phyloP scores from a whole-genome alignment of 352 stramenopile species.

The Saprolegnia parasitica region DNA sequence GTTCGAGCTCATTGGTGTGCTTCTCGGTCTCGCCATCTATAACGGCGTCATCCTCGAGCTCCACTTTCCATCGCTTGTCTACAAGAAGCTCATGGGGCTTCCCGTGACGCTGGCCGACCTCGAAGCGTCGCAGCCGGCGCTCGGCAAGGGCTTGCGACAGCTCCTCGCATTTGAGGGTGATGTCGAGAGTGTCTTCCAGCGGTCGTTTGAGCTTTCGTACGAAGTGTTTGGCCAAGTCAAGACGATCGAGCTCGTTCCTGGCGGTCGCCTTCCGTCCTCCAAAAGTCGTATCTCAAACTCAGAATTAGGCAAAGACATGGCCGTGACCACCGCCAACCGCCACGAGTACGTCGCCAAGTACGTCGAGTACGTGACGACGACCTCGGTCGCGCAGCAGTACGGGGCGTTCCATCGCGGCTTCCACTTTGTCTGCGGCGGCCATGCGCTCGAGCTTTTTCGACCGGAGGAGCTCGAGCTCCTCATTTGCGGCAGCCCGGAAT shows the following conservation, averaged over 20 bases:
- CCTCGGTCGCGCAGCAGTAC: slow-evolving; percentile 57
- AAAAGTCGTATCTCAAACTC: background rate
- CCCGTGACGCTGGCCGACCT: slow-evolving; percentile 52
- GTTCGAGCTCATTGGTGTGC: slow-evolving; percentile 80
- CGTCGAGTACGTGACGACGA: slow-evolving; percentile 66
- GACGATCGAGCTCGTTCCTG: slow-evolving; percentile 66
- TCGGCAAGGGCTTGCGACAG: slow-evolving; percentile 60
- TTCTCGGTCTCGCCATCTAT: slow-evolving; percentile 79
- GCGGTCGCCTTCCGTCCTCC: slow-evolving; percentile 32
- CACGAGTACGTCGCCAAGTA: slow-evolving; percentile 71
- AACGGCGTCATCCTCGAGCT: slow-evolving; percentile 81
- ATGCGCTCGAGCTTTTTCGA: slow-evolving; percentile 73
- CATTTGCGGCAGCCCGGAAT: slow-evolving; percentile 64
- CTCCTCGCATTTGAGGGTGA: slow-evolving; percentile 64
- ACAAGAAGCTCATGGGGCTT: slow-evolving; percentile 75
- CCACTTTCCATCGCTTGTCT: slow-evolving; percentile 73
- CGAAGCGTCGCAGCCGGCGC: slow-evolving; percentile 46
- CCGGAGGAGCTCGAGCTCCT: slow-evolving; percentile 74
- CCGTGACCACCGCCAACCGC: slow-evolving; percentile 60
- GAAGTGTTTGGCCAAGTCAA: slow-evolving; percentile 76
- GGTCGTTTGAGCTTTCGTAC: slow-evolving; percentile 77
- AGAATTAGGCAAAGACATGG: slow-evolving; percentile 33
- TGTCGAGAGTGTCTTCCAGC: slow-evolving; percentile 62
- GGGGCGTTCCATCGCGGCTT: slow-evolving; percentile 70
- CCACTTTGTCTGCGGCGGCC: slow-evolving; percentile 62